Conservation (phyloP, 805 yeast genomes). For the Barnettozyma sucrosica region DNA sequence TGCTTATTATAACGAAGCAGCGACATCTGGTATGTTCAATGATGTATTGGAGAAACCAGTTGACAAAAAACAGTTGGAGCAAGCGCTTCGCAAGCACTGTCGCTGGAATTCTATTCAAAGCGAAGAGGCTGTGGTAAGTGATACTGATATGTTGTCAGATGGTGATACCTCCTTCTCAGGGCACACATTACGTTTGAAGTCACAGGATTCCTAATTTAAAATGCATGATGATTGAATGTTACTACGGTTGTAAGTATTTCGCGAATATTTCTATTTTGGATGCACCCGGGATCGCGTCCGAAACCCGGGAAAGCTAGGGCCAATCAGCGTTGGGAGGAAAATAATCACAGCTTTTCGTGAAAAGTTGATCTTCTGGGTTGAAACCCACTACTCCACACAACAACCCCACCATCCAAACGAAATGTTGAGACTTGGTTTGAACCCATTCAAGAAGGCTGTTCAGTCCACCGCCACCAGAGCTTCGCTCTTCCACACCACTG, state of each 20-base stretch:
- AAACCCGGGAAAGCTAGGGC: conserved; percentile 10
- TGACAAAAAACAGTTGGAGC: conserved; percentile 15
- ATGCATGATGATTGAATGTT: background rate
- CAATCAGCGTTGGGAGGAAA: conserved; percentile 11
- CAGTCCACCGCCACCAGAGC: conserved; percentile 3
- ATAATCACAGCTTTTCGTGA: conserved; percentile 6
- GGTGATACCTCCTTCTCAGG: conserved; percentile 27
- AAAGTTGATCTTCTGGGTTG: background rate
- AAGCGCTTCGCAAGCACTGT: conserved; percentile 22
- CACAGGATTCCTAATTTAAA: background rate
- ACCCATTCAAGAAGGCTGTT: conserved; percentile 6
- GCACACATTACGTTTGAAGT: background rate
- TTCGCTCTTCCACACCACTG: conserved; percentile 22
- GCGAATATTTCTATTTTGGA: background rate
- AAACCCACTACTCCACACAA: background rate
- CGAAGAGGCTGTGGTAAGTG: conserved; percentile 26
- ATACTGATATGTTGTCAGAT: conserved; percentile 26
- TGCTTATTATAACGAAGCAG: conserved; percentile 65
- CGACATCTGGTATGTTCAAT: conserved; percentile 41
- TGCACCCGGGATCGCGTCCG: conserved; percentile 11
- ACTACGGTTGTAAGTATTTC: background rate
- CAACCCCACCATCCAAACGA: background rate
- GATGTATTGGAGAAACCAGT: conserved; percentile 73
- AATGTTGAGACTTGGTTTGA: conserved; percentile 11
- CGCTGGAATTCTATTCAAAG: conserved; percentile 18